These are phyloP conservation scores for Ballota nigra DNA, from an alignment of 257 asterid species.

Conservation along the genomic window DNA sequence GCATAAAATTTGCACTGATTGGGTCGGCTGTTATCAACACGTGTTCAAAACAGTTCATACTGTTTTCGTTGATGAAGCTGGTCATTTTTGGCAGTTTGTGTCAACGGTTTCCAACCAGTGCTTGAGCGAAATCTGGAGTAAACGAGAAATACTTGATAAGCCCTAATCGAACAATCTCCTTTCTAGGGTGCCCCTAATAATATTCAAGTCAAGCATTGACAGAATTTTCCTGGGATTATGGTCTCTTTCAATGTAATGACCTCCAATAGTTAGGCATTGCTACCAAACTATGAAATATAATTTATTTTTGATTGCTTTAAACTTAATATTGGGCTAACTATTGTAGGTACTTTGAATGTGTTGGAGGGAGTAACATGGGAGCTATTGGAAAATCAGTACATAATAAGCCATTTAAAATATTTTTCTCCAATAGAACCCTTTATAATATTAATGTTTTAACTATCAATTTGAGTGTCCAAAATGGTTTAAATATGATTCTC, in stretches of 20 bases:
- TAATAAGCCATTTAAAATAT: neutral
- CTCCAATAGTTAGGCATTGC: neutral
- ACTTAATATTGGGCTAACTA: neutral
- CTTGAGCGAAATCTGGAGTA: neutral
- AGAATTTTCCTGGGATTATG: neutral
- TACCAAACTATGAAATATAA: neutral
- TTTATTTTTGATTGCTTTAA: neutral
- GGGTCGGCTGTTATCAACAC: neutral
- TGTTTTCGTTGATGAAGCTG: neutral
- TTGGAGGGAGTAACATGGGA: neutral
- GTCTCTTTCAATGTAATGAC: neutral
- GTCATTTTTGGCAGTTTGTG: neutral
- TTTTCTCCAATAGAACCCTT: neutral
- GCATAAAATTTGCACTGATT: neutral
- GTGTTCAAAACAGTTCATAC: neutral
- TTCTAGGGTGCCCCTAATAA: neutral
- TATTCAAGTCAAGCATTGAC: neutral
- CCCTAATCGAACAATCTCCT: neutral
- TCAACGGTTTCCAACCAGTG: neutral
- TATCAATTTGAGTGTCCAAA: neutral
- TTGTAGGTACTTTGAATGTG: neutral
- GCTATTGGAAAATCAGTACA: neutral
- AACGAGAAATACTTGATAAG: neutral
- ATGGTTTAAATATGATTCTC: neutral
- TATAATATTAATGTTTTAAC: neutral